A percentile compares a stretch with the other conserved stretches of the same genome.
Evolutionary conservation across 176 grass and related monocot genomes (phyloP).

Genomic region (Paspalum vaginatum): DNA sequence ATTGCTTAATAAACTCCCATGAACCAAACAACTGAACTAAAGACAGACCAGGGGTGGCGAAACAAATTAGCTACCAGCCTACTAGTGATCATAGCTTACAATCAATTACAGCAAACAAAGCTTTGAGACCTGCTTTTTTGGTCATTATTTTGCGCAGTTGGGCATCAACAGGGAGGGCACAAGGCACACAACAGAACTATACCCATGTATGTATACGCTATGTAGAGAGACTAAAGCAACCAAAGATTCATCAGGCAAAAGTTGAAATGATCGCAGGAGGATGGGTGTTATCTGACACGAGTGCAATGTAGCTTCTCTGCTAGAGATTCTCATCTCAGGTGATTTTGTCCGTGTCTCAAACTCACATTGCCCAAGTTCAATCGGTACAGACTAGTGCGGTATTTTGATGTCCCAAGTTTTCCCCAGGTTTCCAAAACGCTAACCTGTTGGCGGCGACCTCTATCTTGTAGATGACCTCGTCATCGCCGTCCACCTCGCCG

Average conservation of each 20-base stretch:
- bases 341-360: neutral
- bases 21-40: slow-evolving; percentile 11
- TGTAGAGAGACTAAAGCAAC: neutral
- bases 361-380: neutral
- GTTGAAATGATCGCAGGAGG: neutral
- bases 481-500: slow-evolving; percentile 50
- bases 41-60: neutral
- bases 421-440: neutral
- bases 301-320: neutral
- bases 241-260: neutral
- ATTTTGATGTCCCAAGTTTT: neutral
- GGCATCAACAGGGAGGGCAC: neutral
- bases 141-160: neutral
- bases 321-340: neutral
- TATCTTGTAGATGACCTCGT: slow-evolving; percentile 97
- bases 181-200: neutral
- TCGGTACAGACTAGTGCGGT: too few species aligned
- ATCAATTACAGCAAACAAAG: neutral
- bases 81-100: neutral
- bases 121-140: neutral
- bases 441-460: slow-evolving; percentile 91
- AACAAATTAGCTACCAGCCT: neutral
- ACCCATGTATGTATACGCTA: neutral
- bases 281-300: neutral
- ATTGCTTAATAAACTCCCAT: neutral